Evolutionary conservation across 2,329 filamentous ascomycete species (phyloP).

Genomic region (Celoporthe dispersa): DNA sequence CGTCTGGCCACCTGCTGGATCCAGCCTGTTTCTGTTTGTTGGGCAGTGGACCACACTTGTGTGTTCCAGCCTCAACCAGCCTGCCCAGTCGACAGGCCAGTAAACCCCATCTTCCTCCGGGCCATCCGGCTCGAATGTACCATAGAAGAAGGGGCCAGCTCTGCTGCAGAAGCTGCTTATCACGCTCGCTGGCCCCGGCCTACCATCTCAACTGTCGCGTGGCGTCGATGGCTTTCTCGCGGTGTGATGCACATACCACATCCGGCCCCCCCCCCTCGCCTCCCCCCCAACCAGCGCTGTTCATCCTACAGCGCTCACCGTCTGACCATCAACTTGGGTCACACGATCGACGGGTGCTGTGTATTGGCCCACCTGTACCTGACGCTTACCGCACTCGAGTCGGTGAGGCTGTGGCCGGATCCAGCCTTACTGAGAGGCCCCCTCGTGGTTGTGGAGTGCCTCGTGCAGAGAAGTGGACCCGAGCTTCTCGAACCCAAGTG

Average conservation of each 20-base stretch:
- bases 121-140: neutral
- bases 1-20: neutral
- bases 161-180: neutral
- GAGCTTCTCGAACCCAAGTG: neutral
- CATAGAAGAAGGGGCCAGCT: neutral
- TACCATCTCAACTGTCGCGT: neutral
- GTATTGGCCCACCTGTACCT: conserved; percentile 17
- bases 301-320: neutral
- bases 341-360: conserved; percentile 19
- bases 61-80: neutral
- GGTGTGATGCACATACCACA: neutral
- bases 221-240: conserved; percentile 5
- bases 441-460: conserved; percentile 18
- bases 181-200: neutral
- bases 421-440: conserved; percentile 14
- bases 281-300: neutral
- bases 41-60: neutral
- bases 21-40: neutral
- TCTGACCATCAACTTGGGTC: conserved; percentile 18
- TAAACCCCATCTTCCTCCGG: neutral
- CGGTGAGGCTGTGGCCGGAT: conserved; percentile 18
- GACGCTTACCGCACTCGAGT: conserved; percentile 17
- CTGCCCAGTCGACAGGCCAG: neutral
- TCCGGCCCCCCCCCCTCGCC: neutral
- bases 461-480: conserved; percentile 9